Evolutionary conservation across 2,329 filamentous ascomycete species (phyloP).

Genomic region (Pyrenochaeta sp.): DNA sequence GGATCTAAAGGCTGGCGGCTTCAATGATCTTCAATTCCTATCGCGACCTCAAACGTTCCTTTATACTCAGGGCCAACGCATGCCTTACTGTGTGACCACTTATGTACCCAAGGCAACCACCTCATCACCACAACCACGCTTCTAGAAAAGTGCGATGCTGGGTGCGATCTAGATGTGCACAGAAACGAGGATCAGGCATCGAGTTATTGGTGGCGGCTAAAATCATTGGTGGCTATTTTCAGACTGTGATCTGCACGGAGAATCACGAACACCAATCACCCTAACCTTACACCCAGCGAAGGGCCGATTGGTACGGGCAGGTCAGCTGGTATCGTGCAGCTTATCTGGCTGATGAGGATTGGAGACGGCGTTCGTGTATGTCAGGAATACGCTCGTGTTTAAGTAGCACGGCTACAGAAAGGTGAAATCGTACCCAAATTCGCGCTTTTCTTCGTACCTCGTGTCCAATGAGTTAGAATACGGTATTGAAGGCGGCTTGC

Average conservation of each 20-base stretch:
- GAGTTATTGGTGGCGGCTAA: conserved; percentile 10
- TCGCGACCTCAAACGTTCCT: background rate
- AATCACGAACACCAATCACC: conserved; percentile 15
- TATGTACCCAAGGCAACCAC: background rate
- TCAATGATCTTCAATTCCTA: background rate
- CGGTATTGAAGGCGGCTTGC: too few relatives aligned
- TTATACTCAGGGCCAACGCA: background rate
- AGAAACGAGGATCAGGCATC: conserved; percentile 13
- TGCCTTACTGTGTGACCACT: background rate
- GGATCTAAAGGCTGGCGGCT: background rate
- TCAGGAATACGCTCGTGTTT: background rate
- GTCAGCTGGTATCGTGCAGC: conserved; percentile 1
- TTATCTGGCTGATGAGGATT: background rate
- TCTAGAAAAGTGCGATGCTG: background rate
- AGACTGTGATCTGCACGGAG: conserved; percentile 16
- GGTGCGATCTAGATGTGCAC: conserved; percentile 9
- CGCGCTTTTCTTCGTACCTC: too few relatives aligned
- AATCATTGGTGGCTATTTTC: conserved; percentile 26
- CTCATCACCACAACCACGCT: background rate
- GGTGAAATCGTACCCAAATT: too few relatives aligned
- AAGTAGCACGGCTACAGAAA: background rate
- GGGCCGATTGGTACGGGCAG: background rate
- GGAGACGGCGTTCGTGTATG: background rate
- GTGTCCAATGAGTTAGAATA: too few relatives aligned
- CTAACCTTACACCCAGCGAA: background rate